phyloP scores from a whole-genome alignment of 1,139 yeast species.

The Kurtzmaniella quercitrusa region DNA sequence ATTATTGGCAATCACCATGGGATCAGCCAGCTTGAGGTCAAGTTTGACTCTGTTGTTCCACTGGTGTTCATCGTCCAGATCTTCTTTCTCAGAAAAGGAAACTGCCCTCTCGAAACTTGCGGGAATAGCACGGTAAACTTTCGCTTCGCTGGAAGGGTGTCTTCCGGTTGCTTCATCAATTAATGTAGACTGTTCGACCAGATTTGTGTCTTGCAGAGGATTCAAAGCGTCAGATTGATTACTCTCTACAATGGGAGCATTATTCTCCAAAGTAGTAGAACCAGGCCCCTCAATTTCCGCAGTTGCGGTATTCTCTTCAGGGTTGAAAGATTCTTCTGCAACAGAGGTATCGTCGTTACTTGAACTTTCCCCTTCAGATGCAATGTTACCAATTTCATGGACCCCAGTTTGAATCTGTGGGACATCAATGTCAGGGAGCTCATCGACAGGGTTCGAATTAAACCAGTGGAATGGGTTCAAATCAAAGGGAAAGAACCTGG shows the following conservation, averaged over 20 bases:
- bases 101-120: slow-evolving; percentile 3
- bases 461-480: not conserved
- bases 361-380: no score
- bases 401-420: not conserved
- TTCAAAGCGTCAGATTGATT: not conserved
- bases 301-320: no score
- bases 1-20: not conserved
- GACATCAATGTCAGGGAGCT: not conserved
- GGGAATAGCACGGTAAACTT: slow-evolving; percentile 1
- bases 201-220: not conserved
- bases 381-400: no score
- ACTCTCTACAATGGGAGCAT: not conserved
- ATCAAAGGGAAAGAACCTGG: not conserved
- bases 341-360: not conserved
- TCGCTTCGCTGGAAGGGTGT: not conserved
- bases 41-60: not conserved
- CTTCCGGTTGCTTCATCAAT: not conserved
- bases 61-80: slow-evolving; percentile 1
- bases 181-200: not conserved
- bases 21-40: not conserved
- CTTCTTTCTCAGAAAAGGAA: slow-evolving; percentile 2
- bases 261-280: no score
- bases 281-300: not conserved
- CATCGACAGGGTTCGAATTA: not conserved
- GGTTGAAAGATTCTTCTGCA: no score